Evolutionary conservation across 352 stramenopile genomes (phyloP).

Genomic region (Aphanomyces invadans): DNA sequence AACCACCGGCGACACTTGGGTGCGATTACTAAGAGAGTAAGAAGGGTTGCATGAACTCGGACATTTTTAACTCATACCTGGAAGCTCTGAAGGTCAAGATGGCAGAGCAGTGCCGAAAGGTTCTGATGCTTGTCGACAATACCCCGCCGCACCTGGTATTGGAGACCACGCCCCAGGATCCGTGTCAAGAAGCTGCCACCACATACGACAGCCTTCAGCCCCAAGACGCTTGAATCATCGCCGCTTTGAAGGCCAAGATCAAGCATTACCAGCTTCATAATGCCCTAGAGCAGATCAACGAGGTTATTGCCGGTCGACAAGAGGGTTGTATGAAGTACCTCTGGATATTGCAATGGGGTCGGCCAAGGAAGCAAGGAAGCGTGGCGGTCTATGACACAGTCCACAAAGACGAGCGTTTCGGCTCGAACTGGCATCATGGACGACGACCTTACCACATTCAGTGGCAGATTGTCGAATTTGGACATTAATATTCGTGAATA

Average conservation of each 20-base stretch:
- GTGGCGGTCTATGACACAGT: neutral
- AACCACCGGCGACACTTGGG: neutral
- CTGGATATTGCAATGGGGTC: neutral
- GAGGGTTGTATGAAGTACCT: neutral
- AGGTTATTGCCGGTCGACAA: neutral
- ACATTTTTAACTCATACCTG: neutral
- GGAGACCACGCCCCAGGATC: neutral
- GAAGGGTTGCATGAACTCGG: neutral
- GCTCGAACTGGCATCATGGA: neutral
- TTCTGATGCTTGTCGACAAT: slow-evolving; percentile 21
- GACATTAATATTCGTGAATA: no score
- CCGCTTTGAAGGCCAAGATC: neutral
- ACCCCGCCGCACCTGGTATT: neutral
- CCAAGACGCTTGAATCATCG: slow-evolving; percentile 8
- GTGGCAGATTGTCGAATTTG: no score
- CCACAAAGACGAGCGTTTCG: neutral
- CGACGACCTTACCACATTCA: no score
- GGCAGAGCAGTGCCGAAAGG: neutral
- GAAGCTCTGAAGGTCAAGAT: neutral
- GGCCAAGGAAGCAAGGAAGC: neutral
- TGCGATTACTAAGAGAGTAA: neutral
- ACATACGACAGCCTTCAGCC: slow-evolving; percentile 9
- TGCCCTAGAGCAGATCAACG: neutral
- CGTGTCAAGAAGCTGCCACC: neutral
- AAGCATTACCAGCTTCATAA: neutral